Percentiles rank a stretch among this genome's conserved stretches.
These are phyloP conservation scores for Aspergillus caelatus DNA, from an alignment of 2,329 filamentous ascomycete species.

Conservation along the genomic window DNA sequence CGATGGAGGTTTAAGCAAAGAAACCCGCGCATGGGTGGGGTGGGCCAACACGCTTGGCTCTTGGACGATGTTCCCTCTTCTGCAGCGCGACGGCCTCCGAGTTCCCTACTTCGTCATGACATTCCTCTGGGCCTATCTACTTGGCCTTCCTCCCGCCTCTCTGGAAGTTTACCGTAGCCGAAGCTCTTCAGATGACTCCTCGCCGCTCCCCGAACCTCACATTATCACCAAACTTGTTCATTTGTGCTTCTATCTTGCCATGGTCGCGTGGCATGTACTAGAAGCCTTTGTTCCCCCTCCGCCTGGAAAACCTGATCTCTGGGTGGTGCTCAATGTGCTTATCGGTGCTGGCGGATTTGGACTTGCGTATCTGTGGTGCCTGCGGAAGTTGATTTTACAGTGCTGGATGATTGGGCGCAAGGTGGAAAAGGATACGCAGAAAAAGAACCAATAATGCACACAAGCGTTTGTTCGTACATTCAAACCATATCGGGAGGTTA, in stretches of 20 bases:
- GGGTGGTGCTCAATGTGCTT: conserved; percentile 88
- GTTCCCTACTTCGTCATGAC: conserved; percentile 85
- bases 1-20: conserved; percentile 74
- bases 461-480: background rate
- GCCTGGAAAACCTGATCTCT: conserved; percentile 81
- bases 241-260: conserved; percentile 71
- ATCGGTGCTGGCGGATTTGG: conserved; percentile 83
- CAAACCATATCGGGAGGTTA: conserved; percentile 13
- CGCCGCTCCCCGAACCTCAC: conserved; percentile 51
- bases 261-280: conserved; percentile 78
- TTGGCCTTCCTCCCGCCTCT: conserved; percentile 81
- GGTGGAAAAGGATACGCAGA: conserved; percentile 29
- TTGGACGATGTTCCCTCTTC: conserved; percentile 92
- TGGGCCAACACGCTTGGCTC: conserved; percentile 87
- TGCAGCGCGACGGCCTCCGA: conserved; percentile 79
- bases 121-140: conserved; percentile 85
- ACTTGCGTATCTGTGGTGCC: conserved; percentile 88
- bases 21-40: conserved; percentile 86
- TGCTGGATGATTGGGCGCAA: conserved; percentile 30
- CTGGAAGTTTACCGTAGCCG: conserved; percentile 67
- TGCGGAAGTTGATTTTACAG: conserved; percentile 61
- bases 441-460: conserved; percentile 37
- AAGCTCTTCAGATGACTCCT: conserved; percentile 28
- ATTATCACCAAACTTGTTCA: conserved; percentile 73
- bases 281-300: conserved; percentile 73